Evolutionary conservation across 495 filamentous ascomycete genomes (phyloP).

Genomic region (Friedmanniomyces endolithicus): DNA sequence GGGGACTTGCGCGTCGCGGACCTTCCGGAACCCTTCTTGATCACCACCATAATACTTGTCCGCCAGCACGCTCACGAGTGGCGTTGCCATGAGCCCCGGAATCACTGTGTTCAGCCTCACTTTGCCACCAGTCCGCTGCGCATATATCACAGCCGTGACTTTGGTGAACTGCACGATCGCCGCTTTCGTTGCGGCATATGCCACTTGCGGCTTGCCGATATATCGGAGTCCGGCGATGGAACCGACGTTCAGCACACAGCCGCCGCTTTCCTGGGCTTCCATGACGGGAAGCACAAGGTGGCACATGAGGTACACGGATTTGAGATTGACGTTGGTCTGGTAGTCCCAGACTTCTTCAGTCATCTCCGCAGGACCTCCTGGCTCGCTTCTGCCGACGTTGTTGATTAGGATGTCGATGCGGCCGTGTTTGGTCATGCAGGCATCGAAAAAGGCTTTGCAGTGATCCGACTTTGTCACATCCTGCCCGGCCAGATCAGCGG

Average conservation of each 20-base stretch:
- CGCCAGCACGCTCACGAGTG: slow-evolving; percentile 34
- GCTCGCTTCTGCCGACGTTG: slow-evolving; percentile 40
- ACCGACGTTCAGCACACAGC: slow-evolving; percentile 35
- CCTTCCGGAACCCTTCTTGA: slow-evolving; percentile 11
- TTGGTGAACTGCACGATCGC: slow-evolving; percentile 34
- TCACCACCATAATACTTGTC: slow-evolving; percentile 30
- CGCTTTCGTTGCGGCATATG: slow-evolving; percentile 36
- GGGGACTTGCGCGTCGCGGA: slow-evolving; percentile 26
- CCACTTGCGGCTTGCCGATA: slow-evolving; percentile 41
- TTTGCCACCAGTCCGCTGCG: slow-evolving; percentile 16
- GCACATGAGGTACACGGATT: slow-evolving; percentile 39
- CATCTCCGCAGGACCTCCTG: slow-evolving; percentile 39
- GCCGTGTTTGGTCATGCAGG: slow-evolving; percentile 36
- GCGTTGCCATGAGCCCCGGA: slow-evolving; percentile 40
- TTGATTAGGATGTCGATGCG: slow-evolving; percentile 46
- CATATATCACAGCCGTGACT: slow-evolving; percentile 40
- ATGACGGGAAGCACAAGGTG: slow-evolving; percentile 41
- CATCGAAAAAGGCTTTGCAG: slow-evolving; percentile 35
- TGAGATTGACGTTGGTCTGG: slow-evolving; percentile 42
- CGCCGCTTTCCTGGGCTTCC: slow-evolving; percentile 30
- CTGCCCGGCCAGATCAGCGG: slow-evolving; percentile 5
- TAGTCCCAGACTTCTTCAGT: slow-evolving; percentile 37
- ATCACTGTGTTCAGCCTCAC: slow-evolving; percentile 44
- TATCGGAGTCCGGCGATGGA: slow-evolving; percentile 40
- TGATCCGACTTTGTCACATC: slow-evolving; percentile 37